phyloP scores from a whole-genome alignment of 2,329 filamentous ascomycete species.

The Fusarium algeriense region DNA sequence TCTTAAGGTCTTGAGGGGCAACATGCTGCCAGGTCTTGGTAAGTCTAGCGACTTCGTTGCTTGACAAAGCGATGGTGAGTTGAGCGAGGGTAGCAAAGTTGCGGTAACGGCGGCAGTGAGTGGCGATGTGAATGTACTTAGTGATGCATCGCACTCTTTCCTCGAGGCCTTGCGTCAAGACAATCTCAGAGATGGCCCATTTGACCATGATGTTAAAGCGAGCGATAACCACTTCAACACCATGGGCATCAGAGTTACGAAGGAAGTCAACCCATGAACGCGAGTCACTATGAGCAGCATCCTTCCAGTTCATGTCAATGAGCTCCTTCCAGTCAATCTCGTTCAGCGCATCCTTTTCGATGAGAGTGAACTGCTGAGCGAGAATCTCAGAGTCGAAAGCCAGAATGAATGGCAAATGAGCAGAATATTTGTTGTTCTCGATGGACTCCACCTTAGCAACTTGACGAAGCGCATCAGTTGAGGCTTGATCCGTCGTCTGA shows the following conservation, averaged over 20 bases:
- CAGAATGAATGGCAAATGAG: constrained; percentile 83
- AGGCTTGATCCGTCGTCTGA: constrained; percentile 47
- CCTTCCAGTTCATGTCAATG: constrained; percentile 86
- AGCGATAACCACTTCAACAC: constrained; percentile 86
- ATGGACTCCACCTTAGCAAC: constrained; percentile 50
- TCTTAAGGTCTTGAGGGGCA: constrained; percentile 72
- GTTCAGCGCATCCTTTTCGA: constrained; percentile 87
- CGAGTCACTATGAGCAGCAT: constrained; percentile 71
- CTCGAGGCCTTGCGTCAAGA: constrained; percentile 77
- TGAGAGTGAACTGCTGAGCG: constrained; percentile 85
- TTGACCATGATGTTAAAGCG: constrained; percentile 91
- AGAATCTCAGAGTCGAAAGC: constrained; percentile 83
- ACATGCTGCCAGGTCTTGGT: constrained; percentile 79
- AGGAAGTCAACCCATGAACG: constrained; percentile 87
- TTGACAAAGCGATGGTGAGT: constrained; percentile 81
- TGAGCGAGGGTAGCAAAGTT: constrained; percentile 90
- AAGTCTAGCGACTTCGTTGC: constrained; percentile 77
- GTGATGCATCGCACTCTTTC: constrained; percentile 82
- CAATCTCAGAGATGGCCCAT: constrained; percentile 84
- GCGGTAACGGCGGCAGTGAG: constrained; percentile 78
- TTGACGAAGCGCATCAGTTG: constrained; percentile 54
- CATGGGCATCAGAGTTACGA: constrained; percentile 76
- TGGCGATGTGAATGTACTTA: constrained; percentile 85
- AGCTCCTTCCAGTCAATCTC: constrained; percentile 91
- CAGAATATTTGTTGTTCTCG: constrained; percentile 57